Conservation (phyloP, 345 rosid genomes). For the Populus ilicifolia region DNA sequence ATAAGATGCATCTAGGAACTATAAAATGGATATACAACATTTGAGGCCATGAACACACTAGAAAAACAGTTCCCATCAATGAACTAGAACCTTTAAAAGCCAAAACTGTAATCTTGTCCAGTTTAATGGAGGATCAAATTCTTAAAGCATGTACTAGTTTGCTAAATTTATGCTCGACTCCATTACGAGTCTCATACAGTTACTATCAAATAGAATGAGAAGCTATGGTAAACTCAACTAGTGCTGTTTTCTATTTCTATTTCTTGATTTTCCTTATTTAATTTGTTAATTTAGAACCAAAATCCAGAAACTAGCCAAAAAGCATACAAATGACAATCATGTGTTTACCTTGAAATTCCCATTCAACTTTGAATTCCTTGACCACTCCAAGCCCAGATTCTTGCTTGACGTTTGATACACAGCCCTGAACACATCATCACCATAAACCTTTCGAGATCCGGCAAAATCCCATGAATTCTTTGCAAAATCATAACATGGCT, state of each 20-base stretch:
- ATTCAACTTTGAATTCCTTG: conserved; percentile 49
- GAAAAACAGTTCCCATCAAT: neutral
- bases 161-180: neutral
- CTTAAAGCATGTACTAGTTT: neutral
- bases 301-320: neutral
- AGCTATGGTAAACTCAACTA: neutral
- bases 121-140: conserved; percentile 1
- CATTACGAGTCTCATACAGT: neutral
- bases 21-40: neutral
- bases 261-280: neutral
- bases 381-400: conserved; percentile 76
- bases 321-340: neutral
- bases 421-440: conserved; percentile 64
- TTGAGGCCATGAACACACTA: neutral
- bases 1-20: neutral
- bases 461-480: conserved; percentile 84
- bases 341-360: conserved; percentile 67
- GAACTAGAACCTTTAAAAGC: neutral
- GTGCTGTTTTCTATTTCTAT: neutral
- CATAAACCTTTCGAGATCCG: conserved; percentile 51
- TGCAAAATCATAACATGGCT: conserved; percentile 73
- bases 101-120: neutral
- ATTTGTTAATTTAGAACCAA: neutral
- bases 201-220: neutral
- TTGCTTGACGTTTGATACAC: conserved; percentile 72